Conservation (phyloP, 179 eudicot genomes). For the Silene noctiflora region DNA sequence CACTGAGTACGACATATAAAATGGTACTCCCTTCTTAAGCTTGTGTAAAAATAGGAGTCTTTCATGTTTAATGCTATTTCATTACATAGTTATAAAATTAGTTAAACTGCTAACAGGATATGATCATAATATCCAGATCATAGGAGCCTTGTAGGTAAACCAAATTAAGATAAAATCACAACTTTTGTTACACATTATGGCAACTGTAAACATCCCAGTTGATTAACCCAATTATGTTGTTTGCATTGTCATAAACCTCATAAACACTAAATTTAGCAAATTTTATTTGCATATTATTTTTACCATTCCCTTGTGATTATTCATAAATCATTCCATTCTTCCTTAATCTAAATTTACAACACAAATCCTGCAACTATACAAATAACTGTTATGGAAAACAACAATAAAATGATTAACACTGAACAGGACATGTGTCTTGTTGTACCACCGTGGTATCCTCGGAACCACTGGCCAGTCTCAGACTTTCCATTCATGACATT, state of each 20-base stretch:
- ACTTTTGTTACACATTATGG: too few species aligned
- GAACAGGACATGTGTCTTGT: neutral
- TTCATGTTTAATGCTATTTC: too few species aligned
- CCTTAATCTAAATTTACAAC: neutral
- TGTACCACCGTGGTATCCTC: conserved; percentile 27
- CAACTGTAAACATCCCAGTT: too few species aligned
- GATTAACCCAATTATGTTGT: neutral
- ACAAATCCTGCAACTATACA: neutral
- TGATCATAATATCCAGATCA: too few species aligned
- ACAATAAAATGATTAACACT: neutral
- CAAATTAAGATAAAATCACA: too few species aligned
- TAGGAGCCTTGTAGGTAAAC: too few species aligned
- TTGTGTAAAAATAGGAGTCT: too few species aligned
- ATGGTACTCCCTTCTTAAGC: too few species aligned
- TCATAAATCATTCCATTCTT: neutral
- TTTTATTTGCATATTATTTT: too few species aligned
- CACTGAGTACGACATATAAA: too few species aligned
- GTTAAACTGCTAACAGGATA: too few species aligned
- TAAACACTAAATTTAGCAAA: neutral
- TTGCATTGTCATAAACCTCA: neutral
- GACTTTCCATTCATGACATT: conserved; percentile 19
- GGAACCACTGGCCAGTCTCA: neutral
- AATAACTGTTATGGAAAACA: neutral
- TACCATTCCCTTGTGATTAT: neutral
- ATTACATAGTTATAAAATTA: too few species aligned